These are phyloP conservation scores for Metschnikowia proteae DNA, from an alignment of 805 yeast species.

Conservation along the genomic window DNA sequence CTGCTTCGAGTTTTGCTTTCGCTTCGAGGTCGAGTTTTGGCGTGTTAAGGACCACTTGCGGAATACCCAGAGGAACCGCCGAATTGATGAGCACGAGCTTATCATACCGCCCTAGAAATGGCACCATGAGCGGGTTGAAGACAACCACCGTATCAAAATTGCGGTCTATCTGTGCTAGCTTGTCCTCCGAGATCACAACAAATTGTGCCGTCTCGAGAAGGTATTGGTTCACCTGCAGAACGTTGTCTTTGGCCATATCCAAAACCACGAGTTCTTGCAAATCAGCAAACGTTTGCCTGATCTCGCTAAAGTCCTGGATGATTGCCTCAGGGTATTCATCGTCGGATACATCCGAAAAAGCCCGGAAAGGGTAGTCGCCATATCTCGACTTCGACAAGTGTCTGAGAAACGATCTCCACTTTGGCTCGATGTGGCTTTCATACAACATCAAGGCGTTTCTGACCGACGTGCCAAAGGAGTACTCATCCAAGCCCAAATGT, in stretches of 20 bases:
- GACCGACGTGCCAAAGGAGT: constrained; percentile 15
- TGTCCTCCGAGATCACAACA: constrained; percentile 4
- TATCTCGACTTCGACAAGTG: constrained; percentile 4
- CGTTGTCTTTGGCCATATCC: constrained; percentile 6
- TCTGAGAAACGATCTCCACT: constrained; percentile 16
- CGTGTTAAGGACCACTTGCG: background rate
- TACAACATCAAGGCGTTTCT: constrained; percentile 20
- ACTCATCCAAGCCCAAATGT: constrained; percentile 15
- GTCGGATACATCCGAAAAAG: background rate
- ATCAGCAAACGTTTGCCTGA: constrained; percentile 9
- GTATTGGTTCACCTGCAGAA: background rate
- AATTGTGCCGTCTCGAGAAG: constrained; percentile 2
- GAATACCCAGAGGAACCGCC: background rate
- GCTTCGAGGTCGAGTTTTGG: no score
- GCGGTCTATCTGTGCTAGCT: constrained; percentile 2
- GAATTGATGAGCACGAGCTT: constrained; percentile 1
- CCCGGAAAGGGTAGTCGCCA: constrained; percentile 12
- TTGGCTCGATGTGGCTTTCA: constrained; percentile 18
- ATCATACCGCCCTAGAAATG: constrained; percentile 1
- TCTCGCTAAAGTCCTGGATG: constrained; percentile 6
- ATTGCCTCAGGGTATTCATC: background rate
- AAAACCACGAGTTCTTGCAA: constrained; percentile 9
- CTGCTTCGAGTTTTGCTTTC: background rate
- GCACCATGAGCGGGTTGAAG: background rate
- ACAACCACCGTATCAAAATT: constrained; percentile 8